Evolutionary conservation across 352 stramenopile species (phyloP).

Genomic region (Phytopythium ostracodes): DNA sequence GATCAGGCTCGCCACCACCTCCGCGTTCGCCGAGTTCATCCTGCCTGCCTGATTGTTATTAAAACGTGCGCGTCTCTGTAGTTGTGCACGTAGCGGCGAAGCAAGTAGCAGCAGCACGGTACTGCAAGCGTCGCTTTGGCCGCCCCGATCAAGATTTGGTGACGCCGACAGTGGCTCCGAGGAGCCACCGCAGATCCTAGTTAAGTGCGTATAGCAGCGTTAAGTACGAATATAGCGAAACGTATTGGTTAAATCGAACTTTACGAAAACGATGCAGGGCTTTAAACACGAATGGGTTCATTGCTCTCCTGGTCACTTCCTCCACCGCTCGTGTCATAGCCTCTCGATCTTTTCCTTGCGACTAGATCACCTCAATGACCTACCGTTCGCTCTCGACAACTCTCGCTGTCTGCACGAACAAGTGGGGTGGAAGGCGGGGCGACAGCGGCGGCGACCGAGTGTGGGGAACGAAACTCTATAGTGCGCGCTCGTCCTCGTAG

Average conservation of each 20-base stretch:
- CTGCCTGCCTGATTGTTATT: background rate
- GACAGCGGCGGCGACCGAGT: background rate
- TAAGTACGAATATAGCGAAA: background rate
- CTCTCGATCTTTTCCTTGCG: background rate
- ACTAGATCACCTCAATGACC: background rate
- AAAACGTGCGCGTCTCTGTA: background rate
- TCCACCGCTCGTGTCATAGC: background rate
- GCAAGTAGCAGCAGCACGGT: background rate
- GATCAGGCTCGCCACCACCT: conserved; percentile 77
- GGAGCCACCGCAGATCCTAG: background rate
- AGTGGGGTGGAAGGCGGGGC: background rate
- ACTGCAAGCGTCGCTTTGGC: background rate
- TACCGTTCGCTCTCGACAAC: background rate
- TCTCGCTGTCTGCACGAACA: background rate
- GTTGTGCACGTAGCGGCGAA: background rate
- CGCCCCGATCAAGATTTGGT: background rate
- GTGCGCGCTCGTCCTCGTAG: conserved; percentile 80
- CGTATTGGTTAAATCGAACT: too few species aligned
- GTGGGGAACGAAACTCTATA: conserved; percentile 39
- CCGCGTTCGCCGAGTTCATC: conserved; percentile 66
- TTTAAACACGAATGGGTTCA: background rate
- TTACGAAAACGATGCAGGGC: too few species aligned
- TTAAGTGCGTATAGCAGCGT: background rate
- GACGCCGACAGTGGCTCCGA: background rate
- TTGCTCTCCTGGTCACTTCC: background rate